Percentiles rank a stretch among this genome's conserved stretches.
These are phyloP conservation scores for Iris pallida DNA, from an alignment of 116 monocot genomes.

Conservation along the genomic window DNA sequence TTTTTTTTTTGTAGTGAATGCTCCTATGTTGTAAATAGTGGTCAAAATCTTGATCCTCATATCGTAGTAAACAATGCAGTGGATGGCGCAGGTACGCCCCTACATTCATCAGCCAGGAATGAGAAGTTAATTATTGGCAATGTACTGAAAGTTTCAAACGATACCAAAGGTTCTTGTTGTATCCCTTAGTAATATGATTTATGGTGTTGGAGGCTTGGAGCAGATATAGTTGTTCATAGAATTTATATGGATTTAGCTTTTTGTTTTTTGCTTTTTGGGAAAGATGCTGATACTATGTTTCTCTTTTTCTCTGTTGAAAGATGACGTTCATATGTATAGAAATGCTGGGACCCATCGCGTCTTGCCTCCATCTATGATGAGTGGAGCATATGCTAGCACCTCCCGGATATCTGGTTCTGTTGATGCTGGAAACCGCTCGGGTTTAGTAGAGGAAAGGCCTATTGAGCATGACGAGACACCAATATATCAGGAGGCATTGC, in stretches of 20 bases:
- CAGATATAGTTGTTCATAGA: not conserved
- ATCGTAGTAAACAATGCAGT: constrained; percentile 4
- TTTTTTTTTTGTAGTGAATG: no score
- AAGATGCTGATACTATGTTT: not conserved
- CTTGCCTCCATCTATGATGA: constrained; percentile 30
- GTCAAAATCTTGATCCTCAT: constrained; percentile 3
- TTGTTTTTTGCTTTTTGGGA: not conserved
- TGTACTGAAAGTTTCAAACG: constrained; percentile 6
- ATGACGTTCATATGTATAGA: constrained; percentile 24
- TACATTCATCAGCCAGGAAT: constrained; percentile 12
- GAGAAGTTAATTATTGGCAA: constrained; percentile 1
- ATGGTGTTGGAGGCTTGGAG: not conserved
- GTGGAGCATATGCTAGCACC: constrained; percentile 20
- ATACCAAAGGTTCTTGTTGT: constrained; percentile 9
- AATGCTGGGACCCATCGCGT: constrained; percentile 22
- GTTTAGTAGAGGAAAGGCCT: constrained; percentile 29
- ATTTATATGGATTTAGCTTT: not conserved
- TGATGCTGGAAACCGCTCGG: constrained; percentile 16
- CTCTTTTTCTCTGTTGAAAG: constrained; percentile 17
- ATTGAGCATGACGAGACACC: constrained; percentile 54
- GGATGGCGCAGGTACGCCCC: not conserved
- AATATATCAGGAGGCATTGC: constrained; percentile 72
- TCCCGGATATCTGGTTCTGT: constrained; percentile 7
- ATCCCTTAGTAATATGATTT: not conserved
- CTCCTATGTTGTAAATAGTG: no score